Conservation (phyloP, 805 yeast species). For the Pichia gijzeniarum region DNA sequence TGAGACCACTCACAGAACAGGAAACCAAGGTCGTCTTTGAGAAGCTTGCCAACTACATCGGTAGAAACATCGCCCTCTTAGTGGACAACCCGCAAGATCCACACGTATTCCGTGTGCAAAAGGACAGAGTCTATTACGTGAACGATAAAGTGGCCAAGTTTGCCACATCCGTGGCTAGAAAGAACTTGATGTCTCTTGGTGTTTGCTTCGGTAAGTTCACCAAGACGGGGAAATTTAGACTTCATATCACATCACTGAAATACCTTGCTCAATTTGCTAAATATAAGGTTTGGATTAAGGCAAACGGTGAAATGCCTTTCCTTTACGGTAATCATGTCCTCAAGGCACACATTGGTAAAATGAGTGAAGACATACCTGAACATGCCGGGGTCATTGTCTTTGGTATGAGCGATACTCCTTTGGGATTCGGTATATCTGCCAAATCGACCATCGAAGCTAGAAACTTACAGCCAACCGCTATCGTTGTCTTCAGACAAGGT, state of each 20-base stretch:
- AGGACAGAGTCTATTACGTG: constrained; percentile 93
- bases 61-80: constrained; percentile 85
- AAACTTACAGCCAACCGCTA: constrained; percentile 84
- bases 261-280: constrained; percentile 82
- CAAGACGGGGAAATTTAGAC: constrained; percentile 91
- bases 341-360: constrained; percentile 93
- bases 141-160: constrained; percentile 72
- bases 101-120: constrained; percentile 91
- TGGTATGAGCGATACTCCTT: constrained; percentile 86
- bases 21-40: constrained; percentile 95
- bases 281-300: constrained; percentile 93
- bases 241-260: constrained; percentile 88
- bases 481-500: constrained; percentile 93
- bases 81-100: constrained; percentile 84
- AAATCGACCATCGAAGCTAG: constrained; percentile 86
- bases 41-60: constrained; percentile 91
- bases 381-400: constrained; percentile 92
- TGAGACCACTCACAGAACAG: constrained; percentile 96
- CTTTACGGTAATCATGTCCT: constrained; percentile 93
- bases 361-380: constrained; percentile 97
- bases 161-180: constrained; percentile 88
- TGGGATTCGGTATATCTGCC: constrained; percentile 94
- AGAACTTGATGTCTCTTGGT: constrained; percentile 87
- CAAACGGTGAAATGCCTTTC: constrained; percentile 98
- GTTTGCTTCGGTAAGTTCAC: constrained; percentile 95